Percentiles rank a stretch among this genome's conserved stretches.
Conservation (phyloP, 805 yeast species). For the Suhomyces pyralidae region DNA sequence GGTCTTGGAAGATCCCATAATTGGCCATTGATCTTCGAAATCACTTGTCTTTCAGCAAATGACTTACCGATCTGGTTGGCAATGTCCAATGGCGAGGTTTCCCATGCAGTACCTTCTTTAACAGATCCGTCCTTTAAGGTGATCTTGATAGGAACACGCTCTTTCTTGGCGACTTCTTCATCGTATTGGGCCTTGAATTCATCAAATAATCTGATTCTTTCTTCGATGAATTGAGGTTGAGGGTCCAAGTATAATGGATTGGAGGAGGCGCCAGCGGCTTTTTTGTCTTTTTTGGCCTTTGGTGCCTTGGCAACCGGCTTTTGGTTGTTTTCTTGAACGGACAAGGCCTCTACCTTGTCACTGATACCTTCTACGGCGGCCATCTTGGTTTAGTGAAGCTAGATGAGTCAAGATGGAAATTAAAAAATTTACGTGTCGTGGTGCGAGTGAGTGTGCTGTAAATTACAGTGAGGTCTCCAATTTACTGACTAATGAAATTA, state of each 20-base stretch:
- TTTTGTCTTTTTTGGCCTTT: conserved; percentile 28
- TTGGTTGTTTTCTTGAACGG: conserved; percentile 25
- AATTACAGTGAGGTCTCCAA: background rate
- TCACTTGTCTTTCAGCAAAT: conserved; percentile 83
- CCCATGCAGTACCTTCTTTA: conserved; percentile 80
- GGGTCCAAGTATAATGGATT: conserved; percentile 56
- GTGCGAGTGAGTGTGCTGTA: background rate
- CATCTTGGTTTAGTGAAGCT: conserved; percentile 4
- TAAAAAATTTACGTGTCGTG: background rate
- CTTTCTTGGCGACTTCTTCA: conserved; percentile 62
- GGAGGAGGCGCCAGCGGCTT: conserved; percentile 31
- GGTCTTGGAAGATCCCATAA: conserved; percentile 95
- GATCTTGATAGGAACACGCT: conserved; percentile 59
- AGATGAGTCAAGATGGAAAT: background rate
- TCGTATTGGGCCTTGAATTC: conserved; percentile 75
- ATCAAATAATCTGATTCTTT: conserved; percentile 76
- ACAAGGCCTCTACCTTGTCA: conserved; percentile 46
- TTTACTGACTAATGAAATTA: background rate
- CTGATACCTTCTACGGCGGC: conserved; percentile 28
- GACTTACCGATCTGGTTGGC: conserved; percentile 85
- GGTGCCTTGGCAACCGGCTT: conserved; percentile 16
- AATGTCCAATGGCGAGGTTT: conserved; percentile 84
- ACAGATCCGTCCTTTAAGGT: conserved; percentile 84
- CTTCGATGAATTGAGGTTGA: conserved; percentile 78
- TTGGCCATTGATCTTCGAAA: conserved; percentile 84